Base-by-base conservation (phyloP, 176 grass and related monocot species). In the Avena atlantica region DNA sequence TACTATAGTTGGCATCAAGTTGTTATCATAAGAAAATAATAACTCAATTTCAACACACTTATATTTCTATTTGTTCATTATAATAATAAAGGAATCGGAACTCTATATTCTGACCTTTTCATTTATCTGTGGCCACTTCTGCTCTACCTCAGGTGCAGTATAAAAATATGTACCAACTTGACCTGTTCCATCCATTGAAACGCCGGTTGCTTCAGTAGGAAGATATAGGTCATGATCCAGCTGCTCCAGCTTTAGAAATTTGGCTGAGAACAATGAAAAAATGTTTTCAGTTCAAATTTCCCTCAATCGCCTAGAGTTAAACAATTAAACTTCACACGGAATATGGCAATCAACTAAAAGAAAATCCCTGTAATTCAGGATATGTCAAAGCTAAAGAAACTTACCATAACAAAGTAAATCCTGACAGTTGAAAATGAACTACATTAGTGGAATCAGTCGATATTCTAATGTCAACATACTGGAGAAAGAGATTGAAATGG, bases 101-200 rank as follows among this genome's bases (percentile, higher is more conserved):
- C 21, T 83, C 44, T 27, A 76, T 40, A 76, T 48, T 57, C 85
- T 80, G 17, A 98, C 96, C 96, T 98, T 95, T 86, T 98, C 96
- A 62, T 98, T 98, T 87, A 98, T 98, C 47, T 98, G 96, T 36
- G 91, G 92, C 96, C 93, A 98, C 76, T 91, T 95, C 86, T 92
- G 92, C 76, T 98, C 96, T 84, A 98, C 87, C 85, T 98, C 96
- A 62, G 96, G 93, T 51, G 96, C 93, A 1, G 96, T 98, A 86
- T 98, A 98, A 83, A 98, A 98, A 65, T 98, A 98, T 42, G 96
- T 98, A 80, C 96, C 96, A 81, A 98, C 91, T 94, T 92, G 93
- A 81, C 90, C 93, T 66, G 96, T 98, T 86, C 93, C 88, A 85
- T 98, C 96, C 79, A 92, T 92, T 76, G 92, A 98, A 91, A 89